These are phyloP conservation scores for Eucalyptus erythrocorys DNA, from an alignment of 345 rosid genomes.

Conservation along the genomic window DNA sequence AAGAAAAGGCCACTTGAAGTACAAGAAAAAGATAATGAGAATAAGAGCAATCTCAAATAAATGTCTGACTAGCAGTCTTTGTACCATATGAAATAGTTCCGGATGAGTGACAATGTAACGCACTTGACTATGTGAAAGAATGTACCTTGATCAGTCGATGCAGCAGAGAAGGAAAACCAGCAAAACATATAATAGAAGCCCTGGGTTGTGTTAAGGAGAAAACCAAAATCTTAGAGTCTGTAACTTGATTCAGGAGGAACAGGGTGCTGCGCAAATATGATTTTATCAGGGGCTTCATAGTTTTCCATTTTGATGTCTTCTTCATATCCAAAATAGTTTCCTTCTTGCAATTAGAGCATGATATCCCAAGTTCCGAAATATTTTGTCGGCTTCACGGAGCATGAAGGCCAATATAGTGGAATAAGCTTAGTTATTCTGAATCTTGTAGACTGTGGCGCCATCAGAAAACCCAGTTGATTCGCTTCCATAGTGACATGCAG, in stretches of 20 bases:
- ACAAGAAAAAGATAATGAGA: neutral
- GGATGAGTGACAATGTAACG: neutral
- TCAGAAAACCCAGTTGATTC: constrained; percentile 25
- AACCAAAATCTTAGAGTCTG: constrained; percentile 49
- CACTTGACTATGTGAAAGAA: neutral
- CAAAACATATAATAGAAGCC: constrained; percentile 42
- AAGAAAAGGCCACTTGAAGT: neutral
- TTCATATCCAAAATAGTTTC: constrained; percentile 54
- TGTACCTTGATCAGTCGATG: constrained; percentile 63
- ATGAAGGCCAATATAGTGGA: constrained; percentile 44
- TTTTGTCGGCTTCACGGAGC: constrained; percentile 57
- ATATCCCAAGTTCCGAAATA: constrained; percentile 54
- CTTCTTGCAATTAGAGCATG: constrained; percentile 36
- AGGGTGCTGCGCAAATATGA: constrained; percentile 70
- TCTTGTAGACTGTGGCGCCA: neutral
- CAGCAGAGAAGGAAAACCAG: constrained; percentile 56
- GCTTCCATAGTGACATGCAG: constrained; percentile 65
- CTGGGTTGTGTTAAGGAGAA: constrained; percentile 47
- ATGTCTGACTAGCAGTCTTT: neutral
- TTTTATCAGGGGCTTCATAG: constrained; percentile 52
- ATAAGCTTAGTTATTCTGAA: constrained; percentile 32
- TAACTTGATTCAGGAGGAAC: constrained; percentile 50
- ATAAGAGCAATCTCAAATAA: neutral
- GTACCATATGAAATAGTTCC: neutral
- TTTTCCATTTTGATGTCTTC: constrained; percentile 62